Conservation (phyloP, 1,284 basidiomycete genomes). For the Meira nashicola region DNA sequence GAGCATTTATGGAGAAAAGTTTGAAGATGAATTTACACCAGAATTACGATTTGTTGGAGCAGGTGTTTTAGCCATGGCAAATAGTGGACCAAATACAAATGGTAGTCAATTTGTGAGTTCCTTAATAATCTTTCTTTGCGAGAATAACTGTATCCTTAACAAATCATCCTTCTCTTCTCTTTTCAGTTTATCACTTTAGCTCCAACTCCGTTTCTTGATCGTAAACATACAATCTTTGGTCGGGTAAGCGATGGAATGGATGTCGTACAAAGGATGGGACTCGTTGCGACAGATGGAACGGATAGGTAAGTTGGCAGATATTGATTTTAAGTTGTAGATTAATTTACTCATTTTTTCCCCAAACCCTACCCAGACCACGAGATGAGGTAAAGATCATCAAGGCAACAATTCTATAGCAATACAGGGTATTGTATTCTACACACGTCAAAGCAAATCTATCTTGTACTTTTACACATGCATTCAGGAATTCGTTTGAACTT, state of each 20-base stretch:
- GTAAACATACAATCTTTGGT: slow-evolving; percentile 94
- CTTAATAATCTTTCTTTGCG: slow-evolving; percentile 48
- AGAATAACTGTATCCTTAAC: slow-evolving; percentile 60
- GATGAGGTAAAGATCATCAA: too few species aligned
- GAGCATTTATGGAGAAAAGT: slow-evolving; percentile 43
- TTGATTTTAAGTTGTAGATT: too few species aligned
- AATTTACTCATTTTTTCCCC: too few species aligned
- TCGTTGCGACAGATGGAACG: slow-evolving; percentile 19
- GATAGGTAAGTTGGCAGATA: slow-evolving; percentile 19
- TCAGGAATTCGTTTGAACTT: background rate
- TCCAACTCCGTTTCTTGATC: slow-evolving; percentile 58
- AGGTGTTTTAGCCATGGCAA: slow-evolving; percentile 36
- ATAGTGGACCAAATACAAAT: slow-evolving; percentile 29
- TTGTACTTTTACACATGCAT: background rate
- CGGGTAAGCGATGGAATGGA: slow-evolving; percentile 24
- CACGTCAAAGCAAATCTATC: background rate
- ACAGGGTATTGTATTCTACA: too few species aligned
- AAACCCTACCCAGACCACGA: too few species aligned
- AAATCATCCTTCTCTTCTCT: background rate
- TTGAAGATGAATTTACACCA: slow-evolving; percentile 21
- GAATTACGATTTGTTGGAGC: slow-evolving; percentile 19
- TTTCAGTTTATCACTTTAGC: slow-evolving; percentile 19
- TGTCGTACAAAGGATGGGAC: slow-evolving; percentile 24
- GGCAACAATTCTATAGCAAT: too few species aligned
- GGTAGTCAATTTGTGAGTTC: slow-evolving; percentile 29